Evolutionary conservation across 129 eudicot genomes (phyloP).

Genomic region (Lactuca sativa): DNA sequence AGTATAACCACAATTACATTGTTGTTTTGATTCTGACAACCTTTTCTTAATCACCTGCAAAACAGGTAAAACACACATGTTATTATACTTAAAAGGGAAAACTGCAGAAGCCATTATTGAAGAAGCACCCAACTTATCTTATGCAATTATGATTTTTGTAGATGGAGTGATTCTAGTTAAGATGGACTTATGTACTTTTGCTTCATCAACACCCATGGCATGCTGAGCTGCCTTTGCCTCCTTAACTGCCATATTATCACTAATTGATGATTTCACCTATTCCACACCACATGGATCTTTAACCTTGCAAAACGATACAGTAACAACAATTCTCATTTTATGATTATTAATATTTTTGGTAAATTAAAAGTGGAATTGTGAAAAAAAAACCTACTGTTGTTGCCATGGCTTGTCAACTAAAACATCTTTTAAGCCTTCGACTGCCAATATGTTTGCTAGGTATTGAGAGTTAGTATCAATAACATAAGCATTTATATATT

Average conservation of each 20-base stretch:
- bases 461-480: too few relatives aligned
- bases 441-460: conserved; percentile 57
- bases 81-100: background rate
- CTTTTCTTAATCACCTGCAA: conserved; percentile 87
- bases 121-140: conserved; percentile 78
- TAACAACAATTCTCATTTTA: background rate
- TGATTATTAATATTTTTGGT: background rate
- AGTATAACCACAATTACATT: conserved; percentile 15
- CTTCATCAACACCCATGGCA: conserved; percentile 31
- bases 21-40: conserved; percentile 74
- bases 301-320: conserved; percentile 65
- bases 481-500: too few relatives aligned
- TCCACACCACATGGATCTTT: conserved; percentile 85
- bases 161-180: conserved; percentile 88
- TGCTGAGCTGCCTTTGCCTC: conserved; percentile 51
- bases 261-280: conserved; percentile 47
- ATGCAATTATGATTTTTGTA: conserved; percentile 72
- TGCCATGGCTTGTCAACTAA: conserved; percentile 85
- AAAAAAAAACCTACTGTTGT: conserved; percentile 63
- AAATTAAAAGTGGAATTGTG: background rate
- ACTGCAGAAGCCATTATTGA: conserved; percentile 58
- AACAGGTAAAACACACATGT: conserved; percentile 5
- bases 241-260: conserved; percentile 42
- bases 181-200: conserved; percentile 40
- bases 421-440: conserved; percentile 91